Evolutionary conservation across 345 rosid species (phyloP), one percentile per base, ranked within the genome.

Genomic region (Angophora floribunda): DNA sequence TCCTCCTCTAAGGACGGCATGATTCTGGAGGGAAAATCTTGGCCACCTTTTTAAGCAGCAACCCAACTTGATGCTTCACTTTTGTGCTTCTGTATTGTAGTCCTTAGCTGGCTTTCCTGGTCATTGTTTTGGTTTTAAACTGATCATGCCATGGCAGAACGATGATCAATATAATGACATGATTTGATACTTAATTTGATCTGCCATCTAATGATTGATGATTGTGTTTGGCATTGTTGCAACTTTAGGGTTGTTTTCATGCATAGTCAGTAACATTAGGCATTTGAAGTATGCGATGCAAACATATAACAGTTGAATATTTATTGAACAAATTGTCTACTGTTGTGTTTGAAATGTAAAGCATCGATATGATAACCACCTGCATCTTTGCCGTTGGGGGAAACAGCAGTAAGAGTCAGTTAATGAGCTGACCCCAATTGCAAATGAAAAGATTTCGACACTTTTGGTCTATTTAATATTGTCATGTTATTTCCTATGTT

Each of bases 1-100:
- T 79, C 99, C 99, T 87, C 99, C 99, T 22, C 89, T 96, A 59
- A 95, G 99, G 92, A 94, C 99, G 55, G 94, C 99, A 52, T 98
- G 92, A 94, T 89, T 75, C 49, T 36, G 82, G 19, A 75, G 82
- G 82, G 49, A 75, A 36, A 41, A 75, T 5, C 82, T 75, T 7
- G 4, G 82, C 26, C 4, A 11, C 49, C 82, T 36, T 75, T 70
- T 75, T 36, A 75, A 75, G 82, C 49, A 7, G 82, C 82, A 36
- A 75, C 47, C 82, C 82, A 75, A 75, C 82, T 36, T 75, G 47
- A 75, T 75, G 82, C 26, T 36, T 70, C 49, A 22, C 36, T 47
- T 75, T 75, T 75, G 36, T 75, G 82, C 36, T 36, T 75, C 26
- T 75, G 49, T 75, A 75, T 75, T 75, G 82, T 9, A 75, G 82